phyloP scores from a whole-genome alignment of 495 filamentous ascomycete genomes.

The Chaetomium fimeti region DNA sequence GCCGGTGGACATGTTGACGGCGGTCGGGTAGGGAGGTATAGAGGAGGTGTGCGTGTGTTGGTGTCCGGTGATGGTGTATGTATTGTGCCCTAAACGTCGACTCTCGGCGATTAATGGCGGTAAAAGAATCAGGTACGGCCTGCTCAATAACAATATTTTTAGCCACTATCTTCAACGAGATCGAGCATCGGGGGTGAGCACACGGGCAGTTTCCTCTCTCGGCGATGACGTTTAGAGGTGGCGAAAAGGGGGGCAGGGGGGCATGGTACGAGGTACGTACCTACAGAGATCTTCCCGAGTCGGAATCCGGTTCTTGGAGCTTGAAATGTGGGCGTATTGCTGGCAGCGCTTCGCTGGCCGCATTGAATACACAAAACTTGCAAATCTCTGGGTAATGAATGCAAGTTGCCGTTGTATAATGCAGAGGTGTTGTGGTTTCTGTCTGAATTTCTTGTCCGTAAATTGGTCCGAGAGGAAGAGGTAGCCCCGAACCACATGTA shows the following conservation, averaged over 20 bases:
- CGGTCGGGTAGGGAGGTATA: not conserved
- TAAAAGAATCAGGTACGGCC: not conserved
- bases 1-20: slow-evolving; percentile 25
- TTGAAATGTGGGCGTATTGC: too few species aligned
- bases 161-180: not conserved
- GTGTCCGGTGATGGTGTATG: not conserved
- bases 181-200: not conserved
- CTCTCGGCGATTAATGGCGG: not conserved
- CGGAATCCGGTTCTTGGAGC: too few species aligned
- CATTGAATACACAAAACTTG: too few species aligned
- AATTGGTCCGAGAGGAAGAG: too few species aligned
- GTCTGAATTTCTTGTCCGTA: too few species aligned
- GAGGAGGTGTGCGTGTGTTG: not conserved
- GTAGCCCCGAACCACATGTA: too few species aligned
- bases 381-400: too few species aligned
- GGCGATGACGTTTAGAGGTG: not conserved
- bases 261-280: too few species aligned
- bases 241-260: not conserved
- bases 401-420: too few species aligned
- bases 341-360: too few species aligned
- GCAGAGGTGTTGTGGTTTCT: too few species aligned
- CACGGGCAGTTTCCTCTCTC: not conserved
- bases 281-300: too few species aligned
- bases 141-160: not conserved
- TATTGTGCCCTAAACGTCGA: not conserved